Conservation (phyloP, 108 stramenopile genomes). For the Pseudonitzschia pungens region DNA sequence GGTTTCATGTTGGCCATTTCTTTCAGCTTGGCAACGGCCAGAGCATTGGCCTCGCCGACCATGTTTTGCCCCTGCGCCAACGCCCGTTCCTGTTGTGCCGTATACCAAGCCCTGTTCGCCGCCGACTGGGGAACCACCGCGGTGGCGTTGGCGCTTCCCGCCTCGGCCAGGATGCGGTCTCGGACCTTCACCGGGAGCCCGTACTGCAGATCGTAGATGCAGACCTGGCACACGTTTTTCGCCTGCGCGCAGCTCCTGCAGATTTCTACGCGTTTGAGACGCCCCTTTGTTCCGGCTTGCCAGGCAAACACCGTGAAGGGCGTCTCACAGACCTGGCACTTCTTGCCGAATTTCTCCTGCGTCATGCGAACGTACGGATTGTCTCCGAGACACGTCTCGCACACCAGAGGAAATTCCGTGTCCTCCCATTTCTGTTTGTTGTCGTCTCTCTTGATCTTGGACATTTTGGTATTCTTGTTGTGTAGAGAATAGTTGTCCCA, state of each 20-base stretch:
- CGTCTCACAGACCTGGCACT: conserved; percentile 95
- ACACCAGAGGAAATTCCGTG: conserved; percentile 96
- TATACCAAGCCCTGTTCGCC: conserved; percentile 87
- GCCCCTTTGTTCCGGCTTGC: conserved; percentile 95
- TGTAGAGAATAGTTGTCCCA: no score
- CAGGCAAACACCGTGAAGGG: conserved; percentile 97
- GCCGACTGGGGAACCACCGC: conserved; percentile 83
- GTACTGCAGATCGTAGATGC: conserved; percentile 97
- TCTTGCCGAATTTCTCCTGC: conserved; percentile 87
- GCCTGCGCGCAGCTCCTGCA: conserved; percentile 93
- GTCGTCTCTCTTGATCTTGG: conserved; percentile 81
- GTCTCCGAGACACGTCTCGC: conserved; percentile 99
- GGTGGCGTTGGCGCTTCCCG: conserved; percentile 42
- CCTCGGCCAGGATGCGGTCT: conserved; percentile 86
- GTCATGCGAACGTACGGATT: conserved; percentile 99
- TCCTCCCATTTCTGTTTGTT: conserved; percentile 93
- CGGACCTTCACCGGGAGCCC: conserved; percentile 93
- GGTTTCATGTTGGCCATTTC: conserved; percentile 93
- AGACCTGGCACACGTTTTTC: conserved; percentile 99
- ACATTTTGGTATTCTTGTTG: conserved; percentile 27
- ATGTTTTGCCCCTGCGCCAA: conserved; percentile 69
- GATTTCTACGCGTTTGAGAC: conserved; percentile 95
- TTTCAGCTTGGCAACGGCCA: conserved; percentile 76
- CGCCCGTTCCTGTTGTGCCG: conserved; percentile 73
- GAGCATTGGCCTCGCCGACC: conserved; percentile 52